Conservation (phyloP, 331 rosid genomes). For the Pyrus hybrid region DNA sequence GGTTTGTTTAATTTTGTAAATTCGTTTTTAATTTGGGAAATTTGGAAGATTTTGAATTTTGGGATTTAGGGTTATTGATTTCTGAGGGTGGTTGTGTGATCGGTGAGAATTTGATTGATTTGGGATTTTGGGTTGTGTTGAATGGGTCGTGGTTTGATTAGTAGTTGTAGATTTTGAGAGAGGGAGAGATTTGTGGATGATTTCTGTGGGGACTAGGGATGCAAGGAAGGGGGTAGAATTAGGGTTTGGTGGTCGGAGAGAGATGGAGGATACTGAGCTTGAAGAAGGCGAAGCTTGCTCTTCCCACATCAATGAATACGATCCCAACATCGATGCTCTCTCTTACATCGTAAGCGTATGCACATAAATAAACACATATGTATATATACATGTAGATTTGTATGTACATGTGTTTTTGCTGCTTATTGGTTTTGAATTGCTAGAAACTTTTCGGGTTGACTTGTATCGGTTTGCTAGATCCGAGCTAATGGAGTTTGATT, state of each 20-base stretch:
- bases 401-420: not conserved
- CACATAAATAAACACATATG: not conserved
- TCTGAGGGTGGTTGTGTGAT: conserved; percentile 29
- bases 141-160: conserved; percentile 37
- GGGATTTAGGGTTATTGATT: conserved; percentile 22
- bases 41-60: conserved; percentile 4
- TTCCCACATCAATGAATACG: conserved; percentile 53
- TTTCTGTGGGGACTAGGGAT: conserved; percentile 72
- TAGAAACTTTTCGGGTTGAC: conserved; percentile 21
- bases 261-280: conserved; percentile 78
- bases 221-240: conserved; percentile 67
- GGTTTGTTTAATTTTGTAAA: not conserved
- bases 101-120: conserved; percentile 30
- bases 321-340: conserved; percentile 53
- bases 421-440: conserved; percentile 12
- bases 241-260: conserved; percentile 49
- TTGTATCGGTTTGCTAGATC: conserved; percentile 43
- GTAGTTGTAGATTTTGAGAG: conserved; percentile 35
- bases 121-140: not conserved
- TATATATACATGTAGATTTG: not conserved
- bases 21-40: not conserved
- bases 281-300: conserved; percentile 94
- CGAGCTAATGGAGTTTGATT: conserved; percentile 17
- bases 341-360: conserved; percentile 73
- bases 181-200: conserved; percentile 38